Conservation (phyloP, 169 alveolate genomes). For the Plasmodium gonderi region DNA sequence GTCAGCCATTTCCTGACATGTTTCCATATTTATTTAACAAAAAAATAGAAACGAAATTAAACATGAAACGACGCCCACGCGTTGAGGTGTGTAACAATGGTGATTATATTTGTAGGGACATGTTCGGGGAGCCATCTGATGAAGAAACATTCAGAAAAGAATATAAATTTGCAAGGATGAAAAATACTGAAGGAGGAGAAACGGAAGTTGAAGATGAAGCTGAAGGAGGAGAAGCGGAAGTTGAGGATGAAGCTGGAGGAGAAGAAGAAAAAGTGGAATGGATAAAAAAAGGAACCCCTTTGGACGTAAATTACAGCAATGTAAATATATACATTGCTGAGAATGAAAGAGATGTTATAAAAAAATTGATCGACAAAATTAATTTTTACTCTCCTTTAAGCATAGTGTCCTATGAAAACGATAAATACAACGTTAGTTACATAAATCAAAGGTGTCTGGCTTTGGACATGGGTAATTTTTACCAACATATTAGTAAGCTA, state of each 20-base stretch:
- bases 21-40: background rate
- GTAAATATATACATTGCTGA: constrained; percentile 37
- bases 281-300: background rate
- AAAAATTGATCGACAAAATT: constrained; percentile 22
- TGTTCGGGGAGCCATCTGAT: background rate
- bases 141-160: background rate
- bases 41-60: background rate
- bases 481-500: constrained; percentile 30
- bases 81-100: background rate
- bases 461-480: constrained; percentile 38
- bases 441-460: constrained; percentile 57
- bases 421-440: constrained; percentile 51
- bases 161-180: background rate
- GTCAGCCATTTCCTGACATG: constrained; percentile 34
- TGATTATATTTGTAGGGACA: background rate
- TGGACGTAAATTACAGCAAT: background rate
- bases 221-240: no score
- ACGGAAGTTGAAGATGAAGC: background rate
- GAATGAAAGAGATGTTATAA: constrained; percentile 51
- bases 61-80: background rate
- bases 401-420: constrained; percentile 57
- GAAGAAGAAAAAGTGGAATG: background rate
- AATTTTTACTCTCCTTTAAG: constrained; percentile 52
- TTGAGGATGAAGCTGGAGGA: background rate
- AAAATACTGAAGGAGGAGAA: background rate